Base-by-base conservation (phyloP, 2,329 filamentous ascomycete species). In the Alternaria triticimaculans region DNA sequence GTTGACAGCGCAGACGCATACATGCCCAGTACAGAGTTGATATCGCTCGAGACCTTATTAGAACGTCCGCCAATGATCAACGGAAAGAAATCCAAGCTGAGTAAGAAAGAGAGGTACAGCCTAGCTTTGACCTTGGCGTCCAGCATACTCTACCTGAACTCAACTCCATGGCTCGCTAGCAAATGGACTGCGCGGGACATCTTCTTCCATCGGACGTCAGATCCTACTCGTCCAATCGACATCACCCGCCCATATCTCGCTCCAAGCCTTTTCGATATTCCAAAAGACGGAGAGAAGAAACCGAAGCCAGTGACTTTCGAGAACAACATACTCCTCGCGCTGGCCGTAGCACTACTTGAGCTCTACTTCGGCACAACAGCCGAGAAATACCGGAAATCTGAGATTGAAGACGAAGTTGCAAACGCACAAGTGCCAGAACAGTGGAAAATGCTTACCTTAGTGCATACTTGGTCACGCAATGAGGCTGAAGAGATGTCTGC, bases 51-150 rank as follows among this genome's bases (percentile, higher is more conserved):
- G 23, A 74, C 77, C 5, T 69, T 80, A 12, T 56, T 80, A 2
- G 64, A 69, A 9, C 63, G 56, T 1, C 75, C 74, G 12, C 73
- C 73, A 2, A n/a, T 70, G 6, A 55, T 74, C 2, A 73, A 75
- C 28, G 75, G 76, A 37, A 72, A 58, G 60, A 66, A 67, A 1
- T 61, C 65, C 3, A 79, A 76, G 46, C 64, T 80, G 1, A 80
- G 70, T 56, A 77, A 74, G 55, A 80, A 75, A 50, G 74, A 80
- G 30, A 72, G 78, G 41, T 78, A 80, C 45, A 72, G 67, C 46
- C 55, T 80, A 10, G 77, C 78, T 20, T 69, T 80, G 28, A 80
- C 77, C 2, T 65, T 80, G 11, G 78, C 78, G 18, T 77, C 75
- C 3, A 78, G 73, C 21, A 73, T 78, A 6, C 68, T 80, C 5